Evolutionary conservation across 228 moss, liverwort and hornwort genomes (phyloP).

Genomic region (Sphagnum fallax): DNA sequence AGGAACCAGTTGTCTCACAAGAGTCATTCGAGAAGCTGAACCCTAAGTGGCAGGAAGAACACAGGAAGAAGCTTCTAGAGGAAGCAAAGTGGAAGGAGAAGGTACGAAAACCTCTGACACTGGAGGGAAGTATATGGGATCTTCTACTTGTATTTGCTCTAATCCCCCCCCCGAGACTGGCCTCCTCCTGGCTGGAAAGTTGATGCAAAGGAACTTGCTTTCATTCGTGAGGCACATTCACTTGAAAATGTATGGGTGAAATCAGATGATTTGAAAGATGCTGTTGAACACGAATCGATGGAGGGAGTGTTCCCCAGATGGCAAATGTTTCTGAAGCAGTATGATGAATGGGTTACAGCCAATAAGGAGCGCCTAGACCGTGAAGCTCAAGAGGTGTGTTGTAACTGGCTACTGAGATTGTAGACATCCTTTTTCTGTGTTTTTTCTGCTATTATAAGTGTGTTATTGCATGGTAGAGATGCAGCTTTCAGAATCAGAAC

Average conservation of each 20-base stretch:
- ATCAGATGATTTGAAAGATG: conserved; percentile 40
- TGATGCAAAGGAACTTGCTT: conserved; percentile 88
- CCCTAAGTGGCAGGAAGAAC: conserved; percentile 51
- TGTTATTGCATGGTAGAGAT: too few species aligned
- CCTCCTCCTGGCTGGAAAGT: conserved; percentile 97
- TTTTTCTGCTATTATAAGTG: too few species aligned
- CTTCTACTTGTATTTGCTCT: conserved; percentile 60
- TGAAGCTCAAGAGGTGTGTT: conserved; percentile 72
- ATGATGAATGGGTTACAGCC: conserved; percentile 81
- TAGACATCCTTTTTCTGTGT: too few species aligned
- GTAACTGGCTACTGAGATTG: too few species aligned
- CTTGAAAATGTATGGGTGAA: conserved; percentile 28
- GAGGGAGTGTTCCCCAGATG: conserved; percentile 53
- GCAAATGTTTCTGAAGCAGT: conserved; percentile 84
- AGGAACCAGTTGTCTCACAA: conserved; percentile 70
- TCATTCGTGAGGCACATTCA: conserved; percentile 67
- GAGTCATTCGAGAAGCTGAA: conserved; percentile 75
- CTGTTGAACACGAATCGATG: conserved; percentile 40
- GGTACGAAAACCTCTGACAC: conserved; percentile 27
- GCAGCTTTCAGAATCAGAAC: too few species aligned
- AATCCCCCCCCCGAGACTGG: conserved; percentile 90
- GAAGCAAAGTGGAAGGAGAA: conserved; percentile 59
- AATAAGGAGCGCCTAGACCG: conserved; percentile 70
- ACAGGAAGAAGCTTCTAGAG: conserved; percentile 31
- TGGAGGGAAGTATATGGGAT: conserved; percentile 64